phyloP scores from a whole-genome alignment of 2,329 filamentous ascomycete genomes.

The Hypocreales sp. region DNA sequence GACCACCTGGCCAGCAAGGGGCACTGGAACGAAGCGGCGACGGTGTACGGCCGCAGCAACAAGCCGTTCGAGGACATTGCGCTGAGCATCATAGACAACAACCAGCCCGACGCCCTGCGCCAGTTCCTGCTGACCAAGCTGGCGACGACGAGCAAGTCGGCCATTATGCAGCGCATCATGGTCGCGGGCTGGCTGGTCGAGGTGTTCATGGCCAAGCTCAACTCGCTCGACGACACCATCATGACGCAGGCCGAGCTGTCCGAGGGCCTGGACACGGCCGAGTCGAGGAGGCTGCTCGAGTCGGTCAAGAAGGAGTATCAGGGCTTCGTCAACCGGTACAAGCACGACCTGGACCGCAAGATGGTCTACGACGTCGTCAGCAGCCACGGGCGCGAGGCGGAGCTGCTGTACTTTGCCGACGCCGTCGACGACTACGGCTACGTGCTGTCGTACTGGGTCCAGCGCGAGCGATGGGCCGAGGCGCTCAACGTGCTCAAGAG shows the following conservation, averaged over 20 bases:
- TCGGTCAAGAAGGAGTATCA: slow-evolving; percentile 65
- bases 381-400: slow-evolving; percentile 86
- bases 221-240: slow-evolving; percentile 86
- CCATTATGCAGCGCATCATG: slow-evolving; percentile 88
- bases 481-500: slow-evolving; percentile 80
- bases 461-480: slow-evolving; percentile 82
- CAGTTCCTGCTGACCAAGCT: slow-evolving; percentile 83
- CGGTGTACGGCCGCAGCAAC: slow-evolving; percentile 85
- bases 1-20: slow-evolving; percentile 75
- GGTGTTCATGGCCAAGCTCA: slow-evolving; percentile 93
- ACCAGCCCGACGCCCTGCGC: slow-evolving; percentile 77
- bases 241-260: slow-evolving; percentile 73
- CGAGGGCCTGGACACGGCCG: slow-evolving; percentile 53
- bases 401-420: slow-evolving; percentile 82
- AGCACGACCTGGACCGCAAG: slow-evolving; percentile 73
- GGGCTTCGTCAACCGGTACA: slow-evolving; percentile 75
- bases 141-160: slow-evolving; percentile 63
- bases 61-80: slow-evolving; percentile 96
- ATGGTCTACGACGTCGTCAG: slow-evolving; percentile 93
- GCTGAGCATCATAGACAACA: slow-evolving; percentile 75
- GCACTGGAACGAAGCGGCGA: slow-evolving; percentile 71
- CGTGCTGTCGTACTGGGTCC: slow-evolving; percentile 92
- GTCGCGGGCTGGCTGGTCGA: slow-evolving; percentile 91
- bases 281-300: slow-evolving; percentile 57
- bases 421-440: slow-evolving; percentile 86